These are phyloP conservation scores for Immersiella caudata DNA, from an alignment of 495 filamentous ascomycete species.

Conservation along the genomic window DNA sequence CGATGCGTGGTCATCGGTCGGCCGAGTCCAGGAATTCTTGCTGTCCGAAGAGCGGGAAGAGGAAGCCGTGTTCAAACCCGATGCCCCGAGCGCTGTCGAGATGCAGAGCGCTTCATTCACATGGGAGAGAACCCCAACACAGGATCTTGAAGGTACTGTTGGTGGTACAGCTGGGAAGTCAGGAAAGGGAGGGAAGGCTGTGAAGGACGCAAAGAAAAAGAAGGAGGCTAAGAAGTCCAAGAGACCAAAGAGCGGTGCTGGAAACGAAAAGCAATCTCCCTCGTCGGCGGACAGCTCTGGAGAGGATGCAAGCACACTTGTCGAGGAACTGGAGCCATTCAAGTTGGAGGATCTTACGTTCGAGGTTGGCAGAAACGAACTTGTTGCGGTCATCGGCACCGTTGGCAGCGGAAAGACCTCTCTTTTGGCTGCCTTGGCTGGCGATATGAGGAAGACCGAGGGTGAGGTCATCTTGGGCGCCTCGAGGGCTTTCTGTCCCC, in stretches of 20 bases:
- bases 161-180: slow-evolving; percentile 26
- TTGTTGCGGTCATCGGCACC: slow-evolving; percentile 86
- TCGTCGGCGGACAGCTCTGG: slow-evolving; percentile 32
- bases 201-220: slow-evolving; percentile 33
- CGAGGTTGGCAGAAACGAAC: slow-evolving; percentile 74
- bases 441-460: slow-evolving; percentile 85
- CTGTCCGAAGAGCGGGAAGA: slow-evolving; percentile 83
- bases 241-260: slow-evolving; percentile 15
- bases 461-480: slow-evolving; percentile 77
- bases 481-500: slow-evolving; percentile 84
- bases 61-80: slow-evolving; percentile 63
- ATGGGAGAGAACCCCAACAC: slow-evolving; percentile 79
- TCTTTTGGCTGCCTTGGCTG: slow-evolving; percentile 83
- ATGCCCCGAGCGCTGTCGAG: slow-evolving; percentile 68
- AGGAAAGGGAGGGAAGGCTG: slow-evolving; percentile 38
- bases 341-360: slow-evolving; percentile 75
- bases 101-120: slow-evolving; percentile 80
- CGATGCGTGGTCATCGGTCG: slow-evolving; percentile 83
- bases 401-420: slow-evolving; percentile 95
- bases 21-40: slow-evolving; percentile 85
- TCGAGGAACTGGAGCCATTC: slow-evolving; percentile 72
- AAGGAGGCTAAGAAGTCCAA: slow-evolving; percentile 48
- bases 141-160: slow-evolving; percentile 53
- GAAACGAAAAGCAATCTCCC: slow-evolving; percentile 34
- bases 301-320: slow-evolving; percentile 57